A percentile compares a stretch with the other conserved stretches of the same genome.
Evolutionary conservation across 768 basidiomycete genomes (phyloP).

Genomic region (Pisolithus orientalis): DNA sequence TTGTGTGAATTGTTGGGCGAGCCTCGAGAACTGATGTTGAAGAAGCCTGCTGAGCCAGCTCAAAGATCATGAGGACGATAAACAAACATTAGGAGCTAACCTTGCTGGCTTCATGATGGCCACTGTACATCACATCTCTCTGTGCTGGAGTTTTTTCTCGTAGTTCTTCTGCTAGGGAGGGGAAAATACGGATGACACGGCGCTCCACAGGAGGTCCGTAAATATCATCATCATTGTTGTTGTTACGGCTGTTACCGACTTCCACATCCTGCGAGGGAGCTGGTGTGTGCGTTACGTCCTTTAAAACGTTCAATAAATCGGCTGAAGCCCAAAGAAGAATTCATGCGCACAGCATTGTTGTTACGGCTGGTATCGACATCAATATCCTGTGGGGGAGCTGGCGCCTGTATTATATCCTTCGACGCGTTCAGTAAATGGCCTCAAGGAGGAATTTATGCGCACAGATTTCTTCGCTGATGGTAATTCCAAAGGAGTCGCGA

Average conservation of each 20-base stretch:
- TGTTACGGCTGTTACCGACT: no score
- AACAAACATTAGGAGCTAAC: not conserved
- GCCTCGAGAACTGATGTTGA: not conserved
- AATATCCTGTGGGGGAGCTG: not conserved
- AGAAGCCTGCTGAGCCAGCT: not conserved
- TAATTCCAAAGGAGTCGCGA: not conserved
- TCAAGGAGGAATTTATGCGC: not conserved
- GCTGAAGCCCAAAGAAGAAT: no score
- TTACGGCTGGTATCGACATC: no score
- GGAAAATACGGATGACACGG: slow-evolving; percentile 20
- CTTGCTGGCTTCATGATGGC: not conserved
- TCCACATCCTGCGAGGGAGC: not conserved
- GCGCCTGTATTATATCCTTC: not conserved
- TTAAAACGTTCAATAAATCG: not conserved
- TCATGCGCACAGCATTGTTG: slow-evolving; percentile 2
- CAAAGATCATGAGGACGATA: not conserved
- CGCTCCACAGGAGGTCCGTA: slow-evolving; percentile 23
- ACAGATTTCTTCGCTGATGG: not conserved
- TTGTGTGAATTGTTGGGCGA: not conserved
- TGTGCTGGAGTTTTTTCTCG: slow-evolving; percentile 10
- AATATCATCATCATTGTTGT: slow-evolving; percentile 21
- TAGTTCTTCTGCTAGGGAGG: slow-evolving; percentile 19
- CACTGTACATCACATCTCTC: not conserved
- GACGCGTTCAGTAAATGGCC: not conserved
- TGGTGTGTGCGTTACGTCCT: not conserved